Base-by-base conservation (phyloP, 2,329 filamentous ascomycete species). In the Arachnomyces sp. region DNA sequence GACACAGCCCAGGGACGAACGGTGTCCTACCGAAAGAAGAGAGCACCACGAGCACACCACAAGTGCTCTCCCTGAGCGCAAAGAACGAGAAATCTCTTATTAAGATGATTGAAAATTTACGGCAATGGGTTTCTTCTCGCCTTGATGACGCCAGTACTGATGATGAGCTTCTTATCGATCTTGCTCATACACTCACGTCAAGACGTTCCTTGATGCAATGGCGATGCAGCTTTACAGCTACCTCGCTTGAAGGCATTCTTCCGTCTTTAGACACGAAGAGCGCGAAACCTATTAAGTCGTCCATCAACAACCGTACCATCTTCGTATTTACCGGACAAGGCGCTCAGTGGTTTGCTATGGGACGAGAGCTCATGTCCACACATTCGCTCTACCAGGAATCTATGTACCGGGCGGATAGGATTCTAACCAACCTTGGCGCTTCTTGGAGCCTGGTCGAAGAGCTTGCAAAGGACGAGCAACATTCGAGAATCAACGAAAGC, bases 281-380 rank as follows among this genome's bases (percentile, higher is more conserved):
- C 21, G 8, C 33, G 44, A 51, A 18, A 32, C 39, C 45, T 44
- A 9, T 50, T 40, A 29, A 41, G 40, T 7, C 46, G 42, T 21
- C 52, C 42, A 3, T 47, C 44, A 2, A 37, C 3, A 46, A 43
- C 3, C 25, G 42, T 11, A 31, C 64, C 6, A 55, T 46, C 8
- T 65, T 62, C 38, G 51, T 64, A n/a, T 65, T 65, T 40, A 63
- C 61, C 3, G 62, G 62, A 0, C 62, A 65, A 37, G 62, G 62
- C 3, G 61, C 62, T 11, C 61, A 65, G 31, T 64, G 59, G 40
- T 43, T 49, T 30, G 40, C 40, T 1, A 65, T 65, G 62, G 62
- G 62, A 0, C 42, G 46, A 15, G 52, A 59, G n/a, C 51, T 63
- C 5, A 36, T 56, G 33, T 11, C 28, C 5, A 41, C 46, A 4